Conservation (phyloP, 2,329 filamentous ascomycete species). For the Aspergillus pseudoterreus region DNA sequence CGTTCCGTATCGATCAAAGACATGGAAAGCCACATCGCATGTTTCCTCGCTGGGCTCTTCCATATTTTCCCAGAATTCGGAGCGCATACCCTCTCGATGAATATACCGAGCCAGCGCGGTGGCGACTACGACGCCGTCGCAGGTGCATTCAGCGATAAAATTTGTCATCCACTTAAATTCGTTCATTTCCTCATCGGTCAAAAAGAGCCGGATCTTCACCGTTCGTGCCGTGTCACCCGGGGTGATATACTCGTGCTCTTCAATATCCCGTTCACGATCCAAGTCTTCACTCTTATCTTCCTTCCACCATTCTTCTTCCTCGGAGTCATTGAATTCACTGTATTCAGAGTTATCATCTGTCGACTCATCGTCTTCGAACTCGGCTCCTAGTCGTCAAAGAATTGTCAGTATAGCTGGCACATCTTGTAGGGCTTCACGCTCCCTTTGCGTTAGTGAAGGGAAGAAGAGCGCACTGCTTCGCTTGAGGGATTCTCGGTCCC, state of each 20-base stretch:
- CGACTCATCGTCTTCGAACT: constrained; percentile 8
- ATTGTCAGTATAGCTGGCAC: constrained; percentile 3
- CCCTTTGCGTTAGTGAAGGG: background rate
- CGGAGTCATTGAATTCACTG: constrained; percentile 2
- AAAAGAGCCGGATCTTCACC: constrained; percentile 15
- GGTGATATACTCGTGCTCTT: constrained; percentile 16
- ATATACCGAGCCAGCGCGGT: constrained; percentile 21
- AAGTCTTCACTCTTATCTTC: constrained; percentile 9
- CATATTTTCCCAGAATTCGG: constrained; percentile 33
- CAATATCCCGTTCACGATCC: constrained; percentile 10
- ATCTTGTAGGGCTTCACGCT: background rate
- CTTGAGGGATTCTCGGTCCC: background rate
- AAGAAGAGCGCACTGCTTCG: background rate
- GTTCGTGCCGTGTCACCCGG: constrained; percentile 9
- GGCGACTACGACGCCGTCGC: constrained; percentile 15
- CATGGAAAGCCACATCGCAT: constrained; percentile 28
- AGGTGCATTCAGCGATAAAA: constrained; percentile 17
- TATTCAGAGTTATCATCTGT: constrained; percentile 7
- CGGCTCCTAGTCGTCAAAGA: constrained; percentile 3
- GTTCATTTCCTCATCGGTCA: constrained; percentile 6
- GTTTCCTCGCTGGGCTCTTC: constrained; percentile 26
- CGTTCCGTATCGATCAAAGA: constrained; percentile 39
- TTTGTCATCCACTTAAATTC: constrained; percentile 9
- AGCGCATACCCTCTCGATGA: constrained; percentile 18
- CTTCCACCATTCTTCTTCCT: constrained; percentile 12